A percentile compares a stretch with the other conserved stretches of the same genome.
phyloP scores from a whole-genome alignment of 2,329 filamentous ascomycete species.

The Trichoderma oligosporum region DNA sequence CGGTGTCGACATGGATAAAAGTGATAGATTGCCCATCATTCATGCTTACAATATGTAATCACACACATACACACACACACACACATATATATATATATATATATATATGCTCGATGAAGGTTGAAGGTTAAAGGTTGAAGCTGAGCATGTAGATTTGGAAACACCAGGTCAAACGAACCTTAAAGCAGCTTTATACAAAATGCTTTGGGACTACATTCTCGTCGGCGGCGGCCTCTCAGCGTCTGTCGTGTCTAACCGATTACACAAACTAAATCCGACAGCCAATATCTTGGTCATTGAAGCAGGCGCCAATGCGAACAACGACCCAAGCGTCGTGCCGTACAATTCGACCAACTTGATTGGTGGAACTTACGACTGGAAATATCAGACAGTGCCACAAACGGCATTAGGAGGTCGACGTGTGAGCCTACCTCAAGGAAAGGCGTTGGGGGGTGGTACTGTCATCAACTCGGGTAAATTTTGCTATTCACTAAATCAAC shows the following conservation, averaged over 20 bases:
- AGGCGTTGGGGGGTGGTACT: constrained; percentile 38
- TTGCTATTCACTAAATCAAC: background rate
- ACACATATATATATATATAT: too few species aligned
- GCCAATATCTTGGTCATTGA: constrained; percentile 38
- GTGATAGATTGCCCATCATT: too few species aligned
- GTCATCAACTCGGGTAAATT: constrained; percentile 35
- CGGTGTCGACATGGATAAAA: too few species aligned
- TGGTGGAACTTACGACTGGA: constrained; percentile 33
- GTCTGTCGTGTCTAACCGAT: constrained; percentile 35
- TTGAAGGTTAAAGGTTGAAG: too few species aligned
- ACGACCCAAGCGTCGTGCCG: constrained; percentile 25
- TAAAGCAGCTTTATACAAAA: too few species aligned
- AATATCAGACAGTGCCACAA: constrained; percentile 31
- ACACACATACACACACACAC: too few species aligned
- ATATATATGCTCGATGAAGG: too few species aligned
- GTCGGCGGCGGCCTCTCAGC: constrained; percentile 38
- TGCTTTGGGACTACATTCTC: constrained; percentile 35
- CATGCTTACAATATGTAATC: too few species aligned
- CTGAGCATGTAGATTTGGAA: too few species aligned
- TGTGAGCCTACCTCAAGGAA: constrained; percentile 30
- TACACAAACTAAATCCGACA: constrained; percentile 26
- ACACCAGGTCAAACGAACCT: too few species aligned
- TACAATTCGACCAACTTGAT: constrained; percentile 29
- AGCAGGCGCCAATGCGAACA: constrained; percentile 31
- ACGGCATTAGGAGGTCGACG: constrained; percentile 24